Base-by-base conservation (phyloP, 208 protist species). In the Novymonas esmeraldas region DNA sequence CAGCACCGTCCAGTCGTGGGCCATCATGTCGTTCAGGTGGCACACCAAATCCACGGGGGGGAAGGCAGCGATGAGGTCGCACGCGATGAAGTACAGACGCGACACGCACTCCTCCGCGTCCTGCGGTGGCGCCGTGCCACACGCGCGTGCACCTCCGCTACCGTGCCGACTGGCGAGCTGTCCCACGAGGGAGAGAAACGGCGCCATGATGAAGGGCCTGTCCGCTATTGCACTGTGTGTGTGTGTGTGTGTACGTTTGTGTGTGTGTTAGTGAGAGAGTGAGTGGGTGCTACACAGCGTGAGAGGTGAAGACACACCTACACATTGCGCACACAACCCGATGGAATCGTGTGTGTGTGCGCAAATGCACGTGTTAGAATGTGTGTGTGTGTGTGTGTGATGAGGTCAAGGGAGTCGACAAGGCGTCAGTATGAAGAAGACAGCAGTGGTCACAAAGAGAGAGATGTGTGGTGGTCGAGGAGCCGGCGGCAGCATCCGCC, bases 31-130 rank as follows among this genome's bases (percentile, higher is more conserved):
- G 24, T 68, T 61, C 7, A 75, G 45, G 38, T 75, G 52, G 3
- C 28, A 11, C 38, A 48, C 42, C 22, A 75, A 22, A 24, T 75
- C 61, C 14, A 26, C 34, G 11, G 20, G 41, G 2, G 2, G 20
- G 24, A 75, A 75, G 22, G 54, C 69, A 16, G 10, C 36, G 2
- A 52, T 58, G 45, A 75, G 28, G 29, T 75, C 69, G 54, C 69
- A 75, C 26, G 69, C 56, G 16, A 69, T 41, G 34, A 75, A 55
- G 10, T 69, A 75, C 11, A 69, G 55, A 2, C 69, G 69, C 5
- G 61, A 38, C 3, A 64, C 52, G 24, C 55, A 50, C 49, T 67
- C 56, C 24, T 54, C 59, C 14, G 48, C 54, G 16, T 69, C 59
- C 33, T 50, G 50, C 2, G 59, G 11, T 24, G 16, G 59, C 6